Percentiles rank a stretch among this genome's conserved stretches.
Evolutionary conservation across 345 rosid species (phyloP).

Genomic region (Lepidium didymum): DNA sequence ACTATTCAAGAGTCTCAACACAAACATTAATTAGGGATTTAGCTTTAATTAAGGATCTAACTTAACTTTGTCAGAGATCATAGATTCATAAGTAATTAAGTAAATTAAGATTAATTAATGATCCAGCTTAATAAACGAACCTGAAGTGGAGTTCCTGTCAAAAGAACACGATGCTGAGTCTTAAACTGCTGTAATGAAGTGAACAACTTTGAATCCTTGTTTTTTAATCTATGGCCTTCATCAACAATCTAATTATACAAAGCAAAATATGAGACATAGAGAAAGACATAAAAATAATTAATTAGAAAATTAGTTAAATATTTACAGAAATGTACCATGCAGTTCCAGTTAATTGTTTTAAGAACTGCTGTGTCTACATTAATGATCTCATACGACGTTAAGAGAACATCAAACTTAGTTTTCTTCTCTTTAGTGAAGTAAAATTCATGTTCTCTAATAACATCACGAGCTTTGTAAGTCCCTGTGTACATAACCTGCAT

Average conservation of each 20-base stretch:
- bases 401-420: constrained; percentile 83
- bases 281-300: neutral
- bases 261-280: constrained; percentile 10
- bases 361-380: constrained; percentile 51
- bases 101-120: neutral
- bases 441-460: constrained; percentile 78
- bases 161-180: constrained; percentile 70
- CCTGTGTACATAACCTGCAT: constrained; percentile 86
- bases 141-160: constrained; percentile 98
- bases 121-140: constrained; percentile 34
- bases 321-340: constrained; percentile 54
- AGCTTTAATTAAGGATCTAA: neutral
- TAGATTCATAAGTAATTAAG: neutral
- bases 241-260: constrained; percentile 65
- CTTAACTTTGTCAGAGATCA: neutral
- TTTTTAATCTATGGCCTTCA: constrained; percentile 94
- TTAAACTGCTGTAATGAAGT: constrained; percentile 57
- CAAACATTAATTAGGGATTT: neutral
- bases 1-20: no score
- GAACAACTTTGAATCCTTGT: constrained; percentile 81
- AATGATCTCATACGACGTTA: constrained; percentile 90
- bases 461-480: constrained; percentile 56
- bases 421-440: constrained; percentile 54
- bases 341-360: constrained; percentile 80
- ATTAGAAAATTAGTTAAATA: neutral